Base-by-base conservation (phyloP, 768 basidiomycete species). In the Calocera cornea region DNA sequence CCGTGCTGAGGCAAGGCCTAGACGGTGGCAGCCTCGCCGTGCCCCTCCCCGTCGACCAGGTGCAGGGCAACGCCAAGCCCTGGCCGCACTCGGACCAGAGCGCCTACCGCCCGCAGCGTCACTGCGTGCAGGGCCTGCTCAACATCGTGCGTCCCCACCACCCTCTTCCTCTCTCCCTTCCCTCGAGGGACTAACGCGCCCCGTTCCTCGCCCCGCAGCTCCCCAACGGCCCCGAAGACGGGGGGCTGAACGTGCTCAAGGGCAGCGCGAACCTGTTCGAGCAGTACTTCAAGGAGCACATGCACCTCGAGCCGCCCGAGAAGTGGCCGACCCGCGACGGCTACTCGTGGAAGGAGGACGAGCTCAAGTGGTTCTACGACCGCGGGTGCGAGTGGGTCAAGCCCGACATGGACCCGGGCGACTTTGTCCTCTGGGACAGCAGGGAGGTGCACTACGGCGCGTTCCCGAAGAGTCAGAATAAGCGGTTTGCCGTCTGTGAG, bases 221-320 rank as follows among this genome's bases (percentile, higher is more conserved):
- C 16, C 54, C 54, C 27, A 77, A 76, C 69, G 78, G 77, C 10
- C 74, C 75, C 1, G 69, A 76, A 41, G 78, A 79, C 50, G 78
- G 78, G 29, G 78, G 78, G 11, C 71, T 79, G 1, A 74, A 77
- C 72, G 75, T 79, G 63, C 75, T 79, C 68, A 69, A 73, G 40
- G 76, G 76, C 7, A 74, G 74, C 5, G 70, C 73, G 27, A 69
- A 69, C 16, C 66, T 76, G 14, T 75, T 75, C 67, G 70, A 72
- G 65, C 69, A 77, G 68, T 75, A 73, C 71, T 76, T 78, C 54
- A 74, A 74, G 40, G 69, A 71, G 14, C 24, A 60, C 54, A 60
- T 60, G 54, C 54, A 60, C 31, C 27, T 29, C 27, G 54, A 60
- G 31, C 54, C 54, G 66, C 68, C 73, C 41, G 76, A 78, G 68